Base-by-base conservation (phyloP, 2,329 filamentous ascomycete species). In the Tolypocladium ophioglossoides region DNA sequence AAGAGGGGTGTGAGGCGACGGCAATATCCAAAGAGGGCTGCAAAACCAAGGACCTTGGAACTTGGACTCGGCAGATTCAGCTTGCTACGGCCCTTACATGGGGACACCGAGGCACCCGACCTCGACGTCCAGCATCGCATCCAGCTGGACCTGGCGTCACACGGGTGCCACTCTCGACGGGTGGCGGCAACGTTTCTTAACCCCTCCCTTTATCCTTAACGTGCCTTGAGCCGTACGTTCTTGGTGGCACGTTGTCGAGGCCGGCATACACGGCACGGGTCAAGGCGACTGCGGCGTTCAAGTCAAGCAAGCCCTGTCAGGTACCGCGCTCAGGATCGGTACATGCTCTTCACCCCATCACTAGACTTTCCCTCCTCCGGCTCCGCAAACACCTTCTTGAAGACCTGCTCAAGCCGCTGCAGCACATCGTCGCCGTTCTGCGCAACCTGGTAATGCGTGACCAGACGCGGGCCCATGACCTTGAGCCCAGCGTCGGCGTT, bases 381-480 rank as follows among this genome's bases (percentile, higher is more conserved):
- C 46, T 63, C 62, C 2, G 59, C 54, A 39, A 72, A 61, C 16
- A 70, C 62, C 54, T 62, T 62, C 35, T 61, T 58, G 59, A 88
- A 86, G 6, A 85, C 73, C 51, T 72, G 69, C 56, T 79, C 77
- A 35, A 88, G 66, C 54, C 74, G 73, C 27, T 71, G 65, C 48
- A 91, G 71, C 2, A 85, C 81, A 60, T 83, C 80, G 1, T 84
- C 80, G 4, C 70, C 69, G 57, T 77, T 78, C 66, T 78, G 71
- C 18, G 82, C 83, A 58, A 89, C 84, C 74, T 91, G 78, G 56
- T 77, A 78, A 56, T 75, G 77, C 44, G 72, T 73, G 53, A 79
- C 77, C 54, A 81, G 56, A 34, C 75, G 68, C 34, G 67, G 65
- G 2, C 68, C 67, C 53, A 66, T 57, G 5, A 77, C 60, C 56